Evolutionary conservation across 805 yeast species (phyloP).

Genomic region (Barnettozyma populi): DNA sequence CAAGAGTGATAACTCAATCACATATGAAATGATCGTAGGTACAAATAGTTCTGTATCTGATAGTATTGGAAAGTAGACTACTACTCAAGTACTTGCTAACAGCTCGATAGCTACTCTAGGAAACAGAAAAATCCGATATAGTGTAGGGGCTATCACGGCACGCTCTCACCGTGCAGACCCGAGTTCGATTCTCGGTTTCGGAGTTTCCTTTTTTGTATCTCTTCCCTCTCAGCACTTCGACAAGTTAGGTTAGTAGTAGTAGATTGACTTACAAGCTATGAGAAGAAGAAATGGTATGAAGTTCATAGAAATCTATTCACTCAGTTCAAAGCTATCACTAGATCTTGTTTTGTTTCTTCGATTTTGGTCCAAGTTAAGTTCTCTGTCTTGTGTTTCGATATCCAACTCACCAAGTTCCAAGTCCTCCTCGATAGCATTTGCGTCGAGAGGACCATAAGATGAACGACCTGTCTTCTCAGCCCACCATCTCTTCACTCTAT

Average conservation of each 20-base stretch:
- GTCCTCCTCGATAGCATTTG: constrained; percentile 7
- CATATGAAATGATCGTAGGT: no score
- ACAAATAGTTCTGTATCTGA: no score
- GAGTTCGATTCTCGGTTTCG: constrained; percentile 1
- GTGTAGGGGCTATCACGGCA: constrained; percentile 1
- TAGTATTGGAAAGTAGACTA: no score
- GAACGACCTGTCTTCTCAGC: constrained; percentile 7
- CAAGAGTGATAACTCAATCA: no score
- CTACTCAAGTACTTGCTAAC: no score
- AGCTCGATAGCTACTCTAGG: no score
- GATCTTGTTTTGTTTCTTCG: not conserved
- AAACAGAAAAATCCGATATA: constrained; percentile 1
- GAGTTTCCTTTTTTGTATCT: not conserved
- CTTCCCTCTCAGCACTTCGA: no score
- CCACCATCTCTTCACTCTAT: constrained; percentile 11
- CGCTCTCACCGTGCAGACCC: constrained; percentile 2
- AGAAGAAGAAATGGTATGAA: no score
- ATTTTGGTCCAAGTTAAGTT: not conserved
- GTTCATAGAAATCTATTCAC: not conserved
- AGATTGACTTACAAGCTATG: no score
- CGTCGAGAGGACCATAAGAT: constrained; percentile 3
- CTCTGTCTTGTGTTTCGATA: constrained; percentile 2
- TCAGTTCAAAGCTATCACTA: constrained; percentile 1
- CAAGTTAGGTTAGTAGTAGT: no score
- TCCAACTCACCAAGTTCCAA: constrained; percentile 15